Base-by-base conservation (phyloP, 2,329 filamentous ascomycete species). In the Fusarium sp. region DNA sequence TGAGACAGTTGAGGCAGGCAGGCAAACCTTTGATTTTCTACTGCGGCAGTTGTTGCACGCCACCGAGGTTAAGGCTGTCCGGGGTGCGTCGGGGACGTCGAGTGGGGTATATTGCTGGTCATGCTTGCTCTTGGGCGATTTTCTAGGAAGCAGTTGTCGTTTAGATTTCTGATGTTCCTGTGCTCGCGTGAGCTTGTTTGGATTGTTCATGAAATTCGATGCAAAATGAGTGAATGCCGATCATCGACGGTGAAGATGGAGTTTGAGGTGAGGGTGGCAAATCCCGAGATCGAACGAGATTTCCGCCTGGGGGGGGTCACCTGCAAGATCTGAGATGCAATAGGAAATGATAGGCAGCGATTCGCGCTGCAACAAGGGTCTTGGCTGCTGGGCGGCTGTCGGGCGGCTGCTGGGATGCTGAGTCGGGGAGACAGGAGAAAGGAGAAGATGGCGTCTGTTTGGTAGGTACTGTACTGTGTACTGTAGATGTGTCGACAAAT, bases 1-100 rank as follows among this genome's bases (percentile, higher is more conserved):
- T 24, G 14, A 4, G 8, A 6, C 3, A 9, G 14, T 22, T 33
- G 26, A 11, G 2, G 2, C 14, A 19, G 32, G 22, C 4, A 4
- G 6, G 47, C 47, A 46, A 60, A 65, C 62, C 61, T 65, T 65
- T 37, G 61, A 65, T 48, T 65, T 65, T 7, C 61, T 45, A 7
- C 13, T 1, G 8, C 62, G 54, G 19, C 62, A 65, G 28, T 65
- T 60, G 4, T 65, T 65, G 44, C 62, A 65, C 15, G 62, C 62
- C 33, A 65, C 62, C 20, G 62, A 41, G 32, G 62, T 65, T 19
- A 65, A 24, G 33, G 37, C 10, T 28, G 61, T 6, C 43, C 26
- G 53, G 4, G 62, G 54, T 22, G 60, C 20, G n/a, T 44, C 43
- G 5, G 47, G 46, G 9, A 43, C n/a, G 5, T 65, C 39, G 33